phyloP scores from a whole-genome alignment of 1,284 basidiomycete species.

The Ganoderma lingzhi region DNA sequence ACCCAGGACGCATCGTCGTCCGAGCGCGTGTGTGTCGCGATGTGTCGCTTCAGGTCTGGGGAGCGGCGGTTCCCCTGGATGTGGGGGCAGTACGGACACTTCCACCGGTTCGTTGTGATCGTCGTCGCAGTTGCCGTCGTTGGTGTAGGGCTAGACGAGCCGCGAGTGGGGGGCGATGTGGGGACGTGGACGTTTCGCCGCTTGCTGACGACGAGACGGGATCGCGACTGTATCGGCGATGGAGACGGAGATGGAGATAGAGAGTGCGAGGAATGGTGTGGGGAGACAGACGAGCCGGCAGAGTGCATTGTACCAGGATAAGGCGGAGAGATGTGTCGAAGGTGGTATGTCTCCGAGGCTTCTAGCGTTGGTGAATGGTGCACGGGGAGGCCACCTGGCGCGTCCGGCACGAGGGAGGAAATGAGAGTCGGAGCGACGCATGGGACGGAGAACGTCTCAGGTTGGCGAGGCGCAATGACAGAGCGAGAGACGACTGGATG shows the following conservation, averaged over 20 bases:
- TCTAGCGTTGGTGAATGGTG: background rate
- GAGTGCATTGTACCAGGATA: background rate
- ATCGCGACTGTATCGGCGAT: background rate
- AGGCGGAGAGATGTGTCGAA: background rate
- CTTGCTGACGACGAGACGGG: background rate
- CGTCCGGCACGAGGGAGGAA: background rate
- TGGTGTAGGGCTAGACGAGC: background rate
- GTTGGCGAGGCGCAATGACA: background rate
- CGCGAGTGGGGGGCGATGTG: background rate
- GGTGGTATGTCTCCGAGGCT: background rate
- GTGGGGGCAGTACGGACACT: conserved; percentile 25
- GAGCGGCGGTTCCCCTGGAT: conserved; percentile 50
- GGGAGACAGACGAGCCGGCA: background rate
- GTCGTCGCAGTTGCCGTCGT: background rate
- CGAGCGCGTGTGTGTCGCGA: conserved; percentile 54
- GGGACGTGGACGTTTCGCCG: background rate
- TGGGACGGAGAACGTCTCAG: background rate
- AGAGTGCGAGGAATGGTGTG: background rate
- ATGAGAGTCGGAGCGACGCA: background rate
- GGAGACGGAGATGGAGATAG: background rate
- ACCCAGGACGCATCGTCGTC: conserved; percentile 29
- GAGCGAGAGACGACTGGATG: background rate
- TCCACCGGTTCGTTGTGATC: conserved; percentile 1
- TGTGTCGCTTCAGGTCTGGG: conserved; percentile 62
- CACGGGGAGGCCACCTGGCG: background rate